phyloP scores from a whole-genome alignment of 1,284 basidiomycete genomes.

The Ganoderma sp. region DNA sequence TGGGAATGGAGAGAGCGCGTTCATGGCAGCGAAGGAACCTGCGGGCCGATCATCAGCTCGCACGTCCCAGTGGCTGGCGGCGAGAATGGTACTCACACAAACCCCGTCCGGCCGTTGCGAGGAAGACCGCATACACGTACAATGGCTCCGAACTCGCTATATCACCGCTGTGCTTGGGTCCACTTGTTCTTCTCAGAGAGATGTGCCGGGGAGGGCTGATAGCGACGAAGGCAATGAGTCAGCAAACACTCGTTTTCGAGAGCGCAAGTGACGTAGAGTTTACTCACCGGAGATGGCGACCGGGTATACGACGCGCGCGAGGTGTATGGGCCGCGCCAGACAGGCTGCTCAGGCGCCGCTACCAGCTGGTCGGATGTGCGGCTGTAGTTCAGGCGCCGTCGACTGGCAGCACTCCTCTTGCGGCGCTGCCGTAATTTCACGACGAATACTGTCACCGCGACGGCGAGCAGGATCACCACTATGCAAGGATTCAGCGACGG shows the following conservation, averaged over 20 bases:
- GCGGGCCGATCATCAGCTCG: not conserved
- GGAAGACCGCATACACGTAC: not conserved
- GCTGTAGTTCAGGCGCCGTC: slow-evolving; percentile 10
- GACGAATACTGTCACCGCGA: slow-evolving; percentile 19
- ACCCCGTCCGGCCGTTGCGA: not conserved
- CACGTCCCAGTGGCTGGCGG: not conserved
- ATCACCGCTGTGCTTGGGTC: slow-evolving; percentile 23
- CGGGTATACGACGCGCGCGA: slow-evolving; percentile 21
- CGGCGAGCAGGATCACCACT: slow-evolving; percentile 18
- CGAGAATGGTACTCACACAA: not conserved
- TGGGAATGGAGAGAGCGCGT: not conserved
- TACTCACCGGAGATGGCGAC: slow-evolving; percentile 29
- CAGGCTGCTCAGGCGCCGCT: slow-evolving; percentile 10
- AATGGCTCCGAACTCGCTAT: not conserved
- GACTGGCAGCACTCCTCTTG: not conserved
- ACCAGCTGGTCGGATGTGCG: slow-evolving; percentile 7
- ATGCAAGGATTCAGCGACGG: slow-evolving; percentile 1
- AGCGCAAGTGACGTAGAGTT: not conserved
- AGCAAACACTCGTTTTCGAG: not conserved
- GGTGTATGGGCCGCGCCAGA: slow-evolving; percentile 21
- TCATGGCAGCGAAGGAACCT: not conserved
- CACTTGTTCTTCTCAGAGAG: slow-evolving; percentile 24
- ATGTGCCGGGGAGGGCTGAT: slow-evolving; percentile 22
- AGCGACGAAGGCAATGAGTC: not conserved
- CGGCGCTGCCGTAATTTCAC: slow-evolving; percentile 29